These are phyloP conservation scores for Sorghum bicolor DNA, from an alignment of 176 grass and related monocot genomes.

Conservation along the genomic window DNA sequence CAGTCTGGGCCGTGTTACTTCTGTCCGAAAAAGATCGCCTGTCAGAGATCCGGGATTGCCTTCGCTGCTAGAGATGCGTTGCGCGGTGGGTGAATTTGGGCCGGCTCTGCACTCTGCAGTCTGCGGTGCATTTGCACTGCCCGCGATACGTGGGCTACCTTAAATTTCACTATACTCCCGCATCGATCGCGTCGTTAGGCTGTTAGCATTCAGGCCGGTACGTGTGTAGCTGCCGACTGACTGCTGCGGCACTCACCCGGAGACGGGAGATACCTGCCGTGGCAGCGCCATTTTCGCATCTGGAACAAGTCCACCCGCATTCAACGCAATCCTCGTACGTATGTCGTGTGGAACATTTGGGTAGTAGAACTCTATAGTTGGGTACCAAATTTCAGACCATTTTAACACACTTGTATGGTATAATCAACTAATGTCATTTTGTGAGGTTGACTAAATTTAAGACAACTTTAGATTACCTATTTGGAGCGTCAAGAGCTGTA, in stretches of 20 bases:
- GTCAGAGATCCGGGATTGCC: background rate
- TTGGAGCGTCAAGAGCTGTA: too few relatives aligned
- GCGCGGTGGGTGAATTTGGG: background rate
- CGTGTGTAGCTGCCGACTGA: background rate
- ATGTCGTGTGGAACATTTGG: background rate
- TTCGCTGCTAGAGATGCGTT: background rate
- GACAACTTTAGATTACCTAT: too few relatives aligned
- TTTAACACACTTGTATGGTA: too few relatives aligned
- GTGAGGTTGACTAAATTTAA: too few relatives aligned
- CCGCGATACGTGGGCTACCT: background rate
- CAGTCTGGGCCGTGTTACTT: background rate
- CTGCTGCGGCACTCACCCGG: background rate
- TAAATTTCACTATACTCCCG: background rate
- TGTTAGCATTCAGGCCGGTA: too few relatives aligned
- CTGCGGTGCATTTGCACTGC: background rate
- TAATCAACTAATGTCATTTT: too few relatives aligned
- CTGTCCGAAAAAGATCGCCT: background rate
- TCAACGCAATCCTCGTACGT: background rate
- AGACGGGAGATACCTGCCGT: background rate
- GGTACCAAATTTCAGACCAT: too few relatives aligned
- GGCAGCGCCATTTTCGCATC: background rate
- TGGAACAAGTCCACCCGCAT: background rate
- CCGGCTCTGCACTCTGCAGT: background rate
- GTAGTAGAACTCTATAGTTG: too few relatives aligned
- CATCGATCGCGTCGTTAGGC: background rate